Evolutionary conservation across 192 early-diverging fungal genomes (phyloP).

Genomic region (Obelidium mucronatum): DNA sequence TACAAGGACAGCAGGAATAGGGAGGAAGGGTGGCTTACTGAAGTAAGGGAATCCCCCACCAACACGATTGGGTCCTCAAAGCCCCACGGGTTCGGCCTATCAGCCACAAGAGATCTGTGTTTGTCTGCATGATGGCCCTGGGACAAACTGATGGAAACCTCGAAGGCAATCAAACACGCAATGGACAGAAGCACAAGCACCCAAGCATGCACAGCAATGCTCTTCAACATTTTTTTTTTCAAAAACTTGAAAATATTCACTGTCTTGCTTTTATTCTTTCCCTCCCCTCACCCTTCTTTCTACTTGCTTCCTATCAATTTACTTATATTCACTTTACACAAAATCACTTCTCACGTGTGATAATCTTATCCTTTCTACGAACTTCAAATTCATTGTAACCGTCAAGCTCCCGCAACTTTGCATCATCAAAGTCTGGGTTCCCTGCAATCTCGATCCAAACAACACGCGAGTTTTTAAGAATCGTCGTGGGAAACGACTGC

Average conservation of each 20-base stretch:
- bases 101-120: not conserved
- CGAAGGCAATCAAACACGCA: not conserved
- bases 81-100: slow-evolving; percentile 24
- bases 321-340: not conserved
- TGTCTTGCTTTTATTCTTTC: no score
- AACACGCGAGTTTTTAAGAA: slow-evolving; percentile 14
- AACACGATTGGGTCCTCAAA: slow-evolving; percentile 24
- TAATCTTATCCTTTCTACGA: slow-evolving; percentile 29
- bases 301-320: not conserved
- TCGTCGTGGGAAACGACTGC: slow-evolving; percentile 2
- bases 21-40: not conserved
- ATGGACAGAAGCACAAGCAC: slow-evolving; percentile 13
- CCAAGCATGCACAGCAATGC: not conserved
- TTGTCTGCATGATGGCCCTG: no score
- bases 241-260: not conserved
- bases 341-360: slow-evolving; percentile 21
- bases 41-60: slow-evolving; percentile 18
- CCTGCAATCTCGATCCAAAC: slow-evolving; percentile 31
- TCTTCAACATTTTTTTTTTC: not conserved
- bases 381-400: slow-evolving; percentile 31
- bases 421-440: slow-evolving; percentile 29
- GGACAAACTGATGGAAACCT: not conserved
- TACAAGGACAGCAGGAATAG: not conserved
- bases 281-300: no score
- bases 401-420: slow-evolving; percentile 25